phyloP scores from a whole-genome alignment of 805 yeast genomes.

The Saturnispora sekii region DNA sequence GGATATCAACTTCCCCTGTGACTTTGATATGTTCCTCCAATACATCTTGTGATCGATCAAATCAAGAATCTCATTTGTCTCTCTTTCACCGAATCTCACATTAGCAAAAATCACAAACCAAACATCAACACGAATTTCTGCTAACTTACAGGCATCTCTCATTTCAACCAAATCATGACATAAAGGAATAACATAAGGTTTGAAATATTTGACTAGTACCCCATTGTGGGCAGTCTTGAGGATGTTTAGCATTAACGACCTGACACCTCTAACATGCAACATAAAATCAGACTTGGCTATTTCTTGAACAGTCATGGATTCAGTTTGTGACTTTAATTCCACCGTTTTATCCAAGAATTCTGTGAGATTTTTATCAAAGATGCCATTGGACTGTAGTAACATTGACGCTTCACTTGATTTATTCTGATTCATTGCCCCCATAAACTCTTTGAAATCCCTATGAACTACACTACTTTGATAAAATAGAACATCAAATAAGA shows the following conservation, averaged over 20 bases:
- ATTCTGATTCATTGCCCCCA: slow-evolving; percentile 20
- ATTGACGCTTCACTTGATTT: slow-evolving; percentile 17
- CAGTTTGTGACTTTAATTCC: slow-evolving; percentile 26
- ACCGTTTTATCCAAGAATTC: slow-evolving; percentile 35
- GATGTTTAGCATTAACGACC: slow-evolving; percentile 48
- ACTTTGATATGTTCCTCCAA: slow-evolving; percentile 34
- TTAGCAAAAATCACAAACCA: slow-evolving; percentile 38
- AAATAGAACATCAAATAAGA: slow-evolving; percentile 33
- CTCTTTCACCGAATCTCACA: slow-evolving; percentile 33
- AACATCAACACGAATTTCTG: slow-evolving; percentile 44
- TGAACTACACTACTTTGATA: slow-evolving; percentile 22
- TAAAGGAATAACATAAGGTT: slow-evolving; percentile 54
- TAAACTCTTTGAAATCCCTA: slow-evolving; percentile 27
- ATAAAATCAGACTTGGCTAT: slow-evolving; percentile 51
- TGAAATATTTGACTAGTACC: slow-evolving; percentile 42
- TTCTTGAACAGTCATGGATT: slow-evolving; percentile 41
- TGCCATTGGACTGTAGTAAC: slow-evolving; percentile 2
- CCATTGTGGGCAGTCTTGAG: slow-evolving; percentile 45
- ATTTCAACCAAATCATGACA: slow-evolving; percentile 51
- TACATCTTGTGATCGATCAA: slow-evolving; percentile 34
- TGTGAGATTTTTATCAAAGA: slow-evolving; percentile 30
- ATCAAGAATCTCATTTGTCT: slow-evolving; percentile 34
- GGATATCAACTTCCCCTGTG: slow-evolving; percentile 59
- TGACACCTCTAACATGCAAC: slow-evolving; percentile 54
- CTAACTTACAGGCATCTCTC: slow-evolving; percentile 74